Conservation (phyloP, 441 rosid genomes). For the Sinapis alba region DNA sequence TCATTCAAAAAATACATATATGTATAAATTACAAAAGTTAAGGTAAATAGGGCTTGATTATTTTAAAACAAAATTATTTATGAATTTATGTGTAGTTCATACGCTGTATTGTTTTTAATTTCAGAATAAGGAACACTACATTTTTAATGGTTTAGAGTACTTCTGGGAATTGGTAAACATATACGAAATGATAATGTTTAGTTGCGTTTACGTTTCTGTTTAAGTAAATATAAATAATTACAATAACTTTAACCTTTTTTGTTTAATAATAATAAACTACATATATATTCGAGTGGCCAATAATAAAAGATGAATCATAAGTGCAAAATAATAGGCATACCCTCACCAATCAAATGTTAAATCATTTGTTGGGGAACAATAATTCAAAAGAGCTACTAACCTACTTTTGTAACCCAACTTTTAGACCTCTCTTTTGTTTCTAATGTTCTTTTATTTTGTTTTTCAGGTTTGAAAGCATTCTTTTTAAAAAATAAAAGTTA, state of each 20-base stretch:
- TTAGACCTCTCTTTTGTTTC: slow-evolving; percentile 42
- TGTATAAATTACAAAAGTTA: background rate
- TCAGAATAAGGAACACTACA: background rate
- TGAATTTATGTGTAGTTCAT: background rate
- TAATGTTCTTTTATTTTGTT: slow-evolving; percentile 19
- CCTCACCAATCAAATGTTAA: slow-evolving; percentile 38
- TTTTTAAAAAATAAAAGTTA: background rate
- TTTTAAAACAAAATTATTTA: background rate
- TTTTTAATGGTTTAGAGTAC: background rate
- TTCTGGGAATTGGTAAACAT: background rate
- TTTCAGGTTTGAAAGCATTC: background rate
- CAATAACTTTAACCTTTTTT: background rate
- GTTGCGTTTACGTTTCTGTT: background rate
- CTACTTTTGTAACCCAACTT: slow-evolving; percentile 35
- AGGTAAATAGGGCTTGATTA: background rate
- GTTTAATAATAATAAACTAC: background rate
- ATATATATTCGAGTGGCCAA: slow-evolving; percentile 28
- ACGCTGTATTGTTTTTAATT: background rate
- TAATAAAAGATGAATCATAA: slow-evolving; percentile 25
- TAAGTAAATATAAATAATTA: background rate
- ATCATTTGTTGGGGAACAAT: slow-evolving; percentile 35
- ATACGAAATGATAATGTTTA: background rate
- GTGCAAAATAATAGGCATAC: slow-evolving; percentile 35
- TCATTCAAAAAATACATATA: too few species aligned
- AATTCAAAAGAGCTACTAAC: slow-evolving; percentile 38